Evolutionary conservation across 2,329 filamentous ascomycete species (phyloP), one percentile per base, ranked within the genome.

Genomic region (Daldinia sp.): DNA sequence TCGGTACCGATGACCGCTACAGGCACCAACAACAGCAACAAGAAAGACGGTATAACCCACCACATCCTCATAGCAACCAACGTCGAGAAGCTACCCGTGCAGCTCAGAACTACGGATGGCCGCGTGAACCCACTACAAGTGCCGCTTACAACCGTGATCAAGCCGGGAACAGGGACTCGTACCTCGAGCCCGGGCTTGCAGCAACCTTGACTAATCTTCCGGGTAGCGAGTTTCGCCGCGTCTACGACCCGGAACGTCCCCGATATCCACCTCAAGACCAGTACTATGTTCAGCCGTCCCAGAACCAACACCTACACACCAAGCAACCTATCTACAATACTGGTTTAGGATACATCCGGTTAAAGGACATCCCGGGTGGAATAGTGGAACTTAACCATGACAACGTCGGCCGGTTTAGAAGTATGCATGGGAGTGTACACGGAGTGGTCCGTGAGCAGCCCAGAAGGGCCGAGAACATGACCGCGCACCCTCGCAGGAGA

Each of bases 51-150:
- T 5, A 13, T 48, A 13, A 30, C 15, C 12, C 13, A 28, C 6
- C 26, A 33, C 46, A 2, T 12, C 10, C 13, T 4, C 13, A 51
- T 33, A n/a, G 26, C 15, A 13, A 26, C 3, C 26, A n/a, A 33
- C 46, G 46, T 10, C 26, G 6, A 4, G 46, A 51, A 26, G 72
- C 74, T 12, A 68, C 67, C 1, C 60, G 54, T 4, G 72, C 75
- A 2, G 73, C 72, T 2, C 55, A 56, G 12, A 57, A 60, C 3
- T 74, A 76, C 58, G 73, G 72, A 23, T 76, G 72, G 72, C 65
- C 67, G 1, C 63, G 53, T 7, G 15, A 53, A 18, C 44, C 44
- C n/a, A 23, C 18, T 23, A 13, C 3, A n/a, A 33, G 2, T 18
- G 39, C 1, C 35, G 23, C 10, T 18, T n/a, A 54, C 20, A 23